Base-by-base conservation (phyloP, 352 stramenopile genomes). In the Globisporangium echinulatum region DNA sequence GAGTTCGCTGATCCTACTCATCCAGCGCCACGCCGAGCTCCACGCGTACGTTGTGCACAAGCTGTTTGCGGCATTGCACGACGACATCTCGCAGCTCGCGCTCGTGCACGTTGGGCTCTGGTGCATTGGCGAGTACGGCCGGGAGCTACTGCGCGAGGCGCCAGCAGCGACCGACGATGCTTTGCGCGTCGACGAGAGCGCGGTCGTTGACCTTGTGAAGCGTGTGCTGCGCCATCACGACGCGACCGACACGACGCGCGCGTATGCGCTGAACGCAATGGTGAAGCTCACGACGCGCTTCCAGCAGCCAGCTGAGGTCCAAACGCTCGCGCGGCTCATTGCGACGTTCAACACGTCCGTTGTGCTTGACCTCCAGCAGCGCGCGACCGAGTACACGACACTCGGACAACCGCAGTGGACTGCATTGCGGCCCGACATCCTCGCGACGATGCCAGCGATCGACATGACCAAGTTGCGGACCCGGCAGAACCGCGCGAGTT, bases 101-200 rank as follows among this genome's bases (percentile, higher is more conserved):
- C 87, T 99, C 48, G 86, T 99, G n/a, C 91, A 98, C 61, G 95
- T 99, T 19, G 96, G 91, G 9, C 92, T 99, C 53, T 99, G 97
- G 97, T 98, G 94, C 68, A 88, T 99, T 54, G 97, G 97, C 13
- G 97, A 99, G 74, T 99, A 98, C 71, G 97, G 96, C 42, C 83
- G 96, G 61, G 72, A 97, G 48, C 58, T 99, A 13, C 63, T 98
- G 13, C 68, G 75, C 15, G 76, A 88, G 43, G 25, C 25, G 25
- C 73, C 79, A 13, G 80, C 82, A 9, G 46, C 69, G 8, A 74
- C 75, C 1, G 81, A 89, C 43, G 83, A 92, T 3, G 40, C 40
- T 8, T 44, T 13, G 40, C 7, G 7, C 7, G 83, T 93, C 6
- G 77, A 88, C 8, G 85, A 95, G 47, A 70, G 58, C 49, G 77